Evolutionary conservation across 805 yeast species (phyloP).

Genomic region (Ogataea salicorniae): DNA sequence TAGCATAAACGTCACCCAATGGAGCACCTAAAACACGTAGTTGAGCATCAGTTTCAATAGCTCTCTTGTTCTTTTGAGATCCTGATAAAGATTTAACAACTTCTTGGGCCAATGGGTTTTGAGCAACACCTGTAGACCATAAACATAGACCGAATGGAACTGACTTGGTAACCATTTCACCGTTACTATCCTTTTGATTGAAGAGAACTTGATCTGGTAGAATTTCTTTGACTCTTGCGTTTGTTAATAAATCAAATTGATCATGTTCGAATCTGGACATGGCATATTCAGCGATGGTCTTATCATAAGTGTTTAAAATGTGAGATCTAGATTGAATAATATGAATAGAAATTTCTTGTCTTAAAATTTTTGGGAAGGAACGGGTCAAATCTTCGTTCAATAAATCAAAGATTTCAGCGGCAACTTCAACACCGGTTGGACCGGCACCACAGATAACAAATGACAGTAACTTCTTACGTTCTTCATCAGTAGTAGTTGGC

Average conservation of each 20-base stretch:
- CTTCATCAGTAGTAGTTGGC: slow-evolving; percentile 60
- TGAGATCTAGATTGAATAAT: slow-evolving; percentile 65
- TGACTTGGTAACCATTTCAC: slow-evolving; percentile 39
- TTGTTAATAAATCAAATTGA: slow-evolving; percentile 55
- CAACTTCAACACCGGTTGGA: slow-evolving; percentile 71
- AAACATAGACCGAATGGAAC: slow-evolving; percentile 64
- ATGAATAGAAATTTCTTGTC: slow-evolving; percentile 62
- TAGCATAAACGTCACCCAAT: slow-evolving; percentile 61
- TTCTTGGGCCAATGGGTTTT: slow-evolving; percentile 54
- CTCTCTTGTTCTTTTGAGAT: slow-evolving; percentile 56
- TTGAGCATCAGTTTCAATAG: slow-evolving; percentile 75
- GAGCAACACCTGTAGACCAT: slow-evolving; percentile 76
- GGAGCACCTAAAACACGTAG: slow-evolving; percentile 66
- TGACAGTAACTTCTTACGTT: slow-evolving; percentile 53
- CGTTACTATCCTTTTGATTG: slow-evolving; percentile 40
- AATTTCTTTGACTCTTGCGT: slow-evolving; percentile 58
- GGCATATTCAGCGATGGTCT: slow-evolving; percentile 59
- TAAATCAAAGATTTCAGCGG: slow-evolving; percentile 65
- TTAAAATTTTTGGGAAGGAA: slow-evolving; percentile 52
- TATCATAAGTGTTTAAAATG: slow-evolving; percentile 64
- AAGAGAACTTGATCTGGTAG: slow-evolving; percentile 53
- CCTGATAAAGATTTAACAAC: slow-evolving; percentile 44
- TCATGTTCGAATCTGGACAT: slow-evolving; percentile 59
- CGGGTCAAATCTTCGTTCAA: slow-evolving; percentile 59
- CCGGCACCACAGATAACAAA: slow-evolving; percentile 74